Conservation (phyloP, 495 filamentous ascomycete species). For the Neurospora hispaniola region DNA sequence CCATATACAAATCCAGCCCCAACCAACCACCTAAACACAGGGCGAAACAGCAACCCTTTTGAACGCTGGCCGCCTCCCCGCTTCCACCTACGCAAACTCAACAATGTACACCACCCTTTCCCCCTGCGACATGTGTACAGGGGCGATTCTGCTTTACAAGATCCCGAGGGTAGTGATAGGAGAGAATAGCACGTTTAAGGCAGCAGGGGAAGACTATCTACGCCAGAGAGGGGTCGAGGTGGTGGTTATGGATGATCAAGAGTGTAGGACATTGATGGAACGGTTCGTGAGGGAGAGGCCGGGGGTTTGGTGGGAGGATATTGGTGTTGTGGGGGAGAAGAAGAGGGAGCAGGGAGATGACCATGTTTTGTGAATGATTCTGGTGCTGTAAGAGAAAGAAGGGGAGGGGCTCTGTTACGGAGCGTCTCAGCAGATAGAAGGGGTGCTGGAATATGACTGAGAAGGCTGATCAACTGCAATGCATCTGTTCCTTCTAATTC, state of each 20-base stretch:
- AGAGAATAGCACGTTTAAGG: conserved; percentile 74
- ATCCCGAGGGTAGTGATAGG: conserved; percentile 74
- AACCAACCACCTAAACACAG: background rate
- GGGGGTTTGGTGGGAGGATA: conserved; percentile 52
- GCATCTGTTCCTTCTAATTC: background rate
- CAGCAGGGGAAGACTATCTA: conserved; percentile 57
- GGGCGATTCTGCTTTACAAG: conserved; percentile 72
- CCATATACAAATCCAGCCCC: background rate
- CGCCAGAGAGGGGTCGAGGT: conserved; percentile 64
- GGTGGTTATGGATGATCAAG: conserved; percentile 54
- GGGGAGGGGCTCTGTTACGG: background rate
- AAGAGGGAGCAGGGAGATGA: background rate
- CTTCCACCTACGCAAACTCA: conserved; percentile 49
- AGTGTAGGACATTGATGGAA: conserved; percentile 66
- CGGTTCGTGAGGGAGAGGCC: conserved; percentile 68
- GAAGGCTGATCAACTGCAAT: background rate
- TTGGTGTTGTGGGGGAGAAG: background rate
- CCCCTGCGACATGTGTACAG: conserved; percentile 81
- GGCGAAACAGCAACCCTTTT: conserved; percentile 70
- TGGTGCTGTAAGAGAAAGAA: background rate
- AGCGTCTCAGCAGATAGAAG: background rate
- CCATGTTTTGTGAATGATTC: background rate
- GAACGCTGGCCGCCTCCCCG: conserved; percentile 65
- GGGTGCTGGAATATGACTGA: background rate
- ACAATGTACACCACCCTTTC: conserved; percentile 87